Percentiles rank a stretch among this genome's conserved stretches.
Conservation (phyloP, 2,329 filamentous ascomycete genomes). For the Fusarium staphyleae region DNA sequence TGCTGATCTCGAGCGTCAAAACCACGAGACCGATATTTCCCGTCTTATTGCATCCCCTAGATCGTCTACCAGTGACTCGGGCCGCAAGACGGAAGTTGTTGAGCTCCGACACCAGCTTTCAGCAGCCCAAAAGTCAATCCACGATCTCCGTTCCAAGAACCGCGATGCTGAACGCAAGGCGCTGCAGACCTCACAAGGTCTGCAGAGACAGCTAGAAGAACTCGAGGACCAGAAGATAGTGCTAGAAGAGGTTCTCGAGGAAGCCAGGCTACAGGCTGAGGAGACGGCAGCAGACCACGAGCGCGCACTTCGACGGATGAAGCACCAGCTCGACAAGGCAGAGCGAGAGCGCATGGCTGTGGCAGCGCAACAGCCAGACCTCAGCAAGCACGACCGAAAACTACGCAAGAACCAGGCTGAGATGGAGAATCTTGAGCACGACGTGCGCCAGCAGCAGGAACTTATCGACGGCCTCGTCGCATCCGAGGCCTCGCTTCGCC, state of each 20-base stretch:
- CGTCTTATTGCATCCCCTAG: slow-evolving; percentile 54
- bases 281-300: slow-evolving; percentile 55
- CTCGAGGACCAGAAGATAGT: slow-evolving; percentile 66
- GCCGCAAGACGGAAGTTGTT: slow-evolving; percentile 62
- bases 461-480: slow-evolving; percentile 64
- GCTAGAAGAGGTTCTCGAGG: slow-evolving; percentile 65
- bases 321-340: slow-evolving; percentile 59
- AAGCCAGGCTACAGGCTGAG: slow-evolving; percentile 60
- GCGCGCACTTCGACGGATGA: slow-evolving; percentile 52
- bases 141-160: slow-evolving; percentile 59
- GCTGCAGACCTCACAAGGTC: slow-evolving; percentile 52
- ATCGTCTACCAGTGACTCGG: slow-evolving; percentile 58
- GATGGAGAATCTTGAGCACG: slow-evolving; percentile 73
- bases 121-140: slow-evolving; percentile 64
- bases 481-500: slow-evolving; percentile 66
- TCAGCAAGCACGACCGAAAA: slow-evolving; percentile 63
- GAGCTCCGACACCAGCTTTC: slow-evolving; percentile 68
- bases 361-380: slow-evolving; percentile 48
- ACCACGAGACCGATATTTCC: slow-evolving; percentile 69
- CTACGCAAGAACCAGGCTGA: slow-evolving; percentile 70
- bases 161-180: slow-evolving; percentile 60
- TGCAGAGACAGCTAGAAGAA: slow-evolving; percentile 63
- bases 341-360: slow-evolving; percentile 55
- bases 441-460: slow-evolving; percentile 73
- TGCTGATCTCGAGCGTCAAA: slow-evolving; percentile 69